Evolutionary conservation across 805 yeast genomes (phyloP).

Genomic region (Candida awuae): DNA sequence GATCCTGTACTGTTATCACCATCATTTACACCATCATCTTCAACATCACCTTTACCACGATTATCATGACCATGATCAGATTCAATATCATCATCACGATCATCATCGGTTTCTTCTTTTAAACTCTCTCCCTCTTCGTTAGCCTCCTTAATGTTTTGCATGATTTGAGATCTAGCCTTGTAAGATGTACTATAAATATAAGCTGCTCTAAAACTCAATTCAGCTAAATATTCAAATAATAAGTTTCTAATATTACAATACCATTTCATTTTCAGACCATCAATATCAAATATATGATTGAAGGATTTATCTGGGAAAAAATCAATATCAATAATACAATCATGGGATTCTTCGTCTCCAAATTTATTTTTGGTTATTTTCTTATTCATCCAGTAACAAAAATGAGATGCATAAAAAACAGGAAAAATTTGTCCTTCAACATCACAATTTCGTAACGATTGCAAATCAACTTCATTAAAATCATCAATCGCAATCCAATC

Average conservation of each 20-base stretch:
- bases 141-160: slow-evolving; percentile 3
- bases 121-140: too few relatives aligned
- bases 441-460: slow-evolving; percentile 29
- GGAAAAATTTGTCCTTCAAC: slow-evolving; percentile 49
- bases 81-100: too few relatives aligned
- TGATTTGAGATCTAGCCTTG: slow-evolving; percentile 24
- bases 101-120: too few relatives aligned
- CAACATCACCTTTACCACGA: too few relatives aligned
- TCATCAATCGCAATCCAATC: slow-evolving; percentile 60
- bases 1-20: not conserved
- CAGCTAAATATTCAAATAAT: slow-evolving; percentile 50
- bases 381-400: slow-evolving; percentile 58
- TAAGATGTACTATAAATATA: slow-evolving; percentile 29
- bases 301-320: slow-evolving; percentile 26
- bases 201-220: slow-evolving; percentile 38
- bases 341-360: slow-evolving; percentile 50
- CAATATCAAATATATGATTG: slow-evolving; percentile 64
- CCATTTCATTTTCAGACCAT: slow-evolving; percentile 73
- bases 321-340: slow-evolving; percentile 47
- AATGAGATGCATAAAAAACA: slow-evolving; percentile 57
- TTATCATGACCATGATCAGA: too few relatives aligned
- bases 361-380: slow-evolving; percentile 30
- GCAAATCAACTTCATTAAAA: slow-evolving; percentile 47
- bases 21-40: not conserved
- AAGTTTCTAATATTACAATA: slow-evolving; percentile 59